A percentile compares a stretch with the other conserved stretches of the same genome.
phyloP scores from a whole-genome alignment of 208 protist species.

The Leptomonas seymouri region DNA sequence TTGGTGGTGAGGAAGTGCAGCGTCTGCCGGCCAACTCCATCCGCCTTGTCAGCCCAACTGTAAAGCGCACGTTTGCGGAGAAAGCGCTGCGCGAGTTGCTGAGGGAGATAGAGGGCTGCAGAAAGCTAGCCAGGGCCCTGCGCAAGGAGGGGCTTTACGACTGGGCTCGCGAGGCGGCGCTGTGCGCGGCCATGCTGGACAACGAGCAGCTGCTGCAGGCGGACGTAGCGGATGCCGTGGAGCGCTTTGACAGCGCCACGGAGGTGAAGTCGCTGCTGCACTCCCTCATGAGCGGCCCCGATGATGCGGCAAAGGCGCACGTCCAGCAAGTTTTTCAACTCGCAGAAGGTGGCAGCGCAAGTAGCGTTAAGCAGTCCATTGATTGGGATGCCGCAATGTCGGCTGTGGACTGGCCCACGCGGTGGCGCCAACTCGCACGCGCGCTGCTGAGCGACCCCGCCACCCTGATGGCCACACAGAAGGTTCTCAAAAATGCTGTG shows the following conservation, averaged over 20 bases:
- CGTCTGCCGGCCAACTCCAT: background rate
- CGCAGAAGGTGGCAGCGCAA: background rate
- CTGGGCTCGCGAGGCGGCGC: slow-evolving; percentile 58
- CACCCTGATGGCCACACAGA: slow-evolving; percentile 42
- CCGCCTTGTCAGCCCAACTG: slow-evolving; percentile 30
- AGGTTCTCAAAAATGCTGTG: slow-evolving; percentile 65
- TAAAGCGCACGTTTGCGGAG: slow-evolving; percentile 53
- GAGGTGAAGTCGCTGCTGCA: slow-evolving; percentile 80
- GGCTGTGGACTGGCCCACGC: slow-evolving; percentile 64
- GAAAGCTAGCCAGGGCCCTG: slow-evolving; percentile 44
- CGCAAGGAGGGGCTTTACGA: slow-evolving; percentile 38
- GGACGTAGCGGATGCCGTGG: slow-evolving; percentile 46
- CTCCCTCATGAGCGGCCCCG: slow-evolving; percentile 49
- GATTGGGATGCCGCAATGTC: slow-evolving; percentile 70
- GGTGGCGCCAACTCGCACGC: slow-evolving; percentile 54
- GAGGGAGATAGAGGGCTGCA: slow-evolving; percentile 17
- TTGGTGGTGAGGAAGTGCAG: slow-evolving; percentile 9
- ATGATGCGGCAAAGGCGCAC: slow-evolving; percentile 43
- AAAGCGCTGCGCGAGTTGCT: slow-evolving; percentile 37
- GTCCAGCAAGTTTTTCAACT: slow-evolving; percentile 54
- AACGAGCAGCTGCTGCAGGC: slow-evolving; percentile 42
- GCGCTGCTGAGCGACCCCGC: slow-evolving; percentile 49
- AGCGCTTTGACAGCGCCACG: slow-evolving; percentile 57
- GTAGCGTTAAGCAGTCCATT: slow-evolving; percentile 10
- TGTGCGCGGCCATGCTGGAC: slow-evolving; percentile 76